A percentile compares a stretch with the other conserved stretches of the same genome.
Evolutionary conservation across 176 grass and related monocot species (phyloP).

Genomic region (Panicum miliaceum): DNA sequence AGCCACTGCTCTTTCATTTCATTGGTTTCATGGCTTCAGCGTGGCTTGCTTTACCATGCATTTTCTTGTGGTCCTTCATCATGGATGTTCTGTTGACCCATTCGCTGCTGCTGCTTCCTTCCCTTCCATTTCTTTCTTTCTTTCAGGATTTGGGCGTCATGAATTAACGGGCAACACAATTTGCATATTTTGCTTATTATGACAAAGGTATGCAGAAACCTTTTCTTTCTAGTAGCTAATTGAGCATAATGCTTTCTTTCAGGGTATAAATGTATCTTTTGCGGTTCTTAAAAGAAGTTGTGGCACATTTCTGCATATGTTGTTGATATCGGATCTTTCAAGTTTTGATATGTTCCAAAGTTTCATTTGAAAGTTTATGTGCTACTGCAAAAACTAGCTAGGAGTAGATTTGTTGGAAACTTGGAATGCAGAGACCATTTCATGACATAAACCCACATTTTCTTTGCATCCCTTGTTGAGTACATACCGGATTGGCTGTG

Average conservation of each 20-base stretch:
- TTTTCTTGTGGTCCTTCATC: constrained; percentile 8
- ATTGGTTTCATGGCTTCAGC: constrained; percentile 21
- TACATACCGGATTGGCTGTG: neutral
- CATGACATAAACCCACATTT: constrained; percentile 25
- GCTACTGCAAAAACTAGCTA: neutral
- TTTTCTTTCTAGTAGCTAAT: neutral
- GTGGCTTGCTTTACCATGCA: neutral
- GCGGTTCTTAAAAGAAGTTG: neutral
- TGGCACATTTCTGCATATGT: neutral
- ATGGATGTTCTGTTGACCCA: neutral
- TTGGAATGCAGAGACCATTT: neutral
- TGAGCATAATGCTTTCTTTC: neutral
- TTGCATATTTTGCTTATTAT: neutral
- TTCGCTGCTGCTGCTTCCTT: neutral
- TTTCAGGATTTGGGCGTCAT: constrained; percentile 1
- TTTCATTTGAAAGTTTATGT: constrained; percentile 22
- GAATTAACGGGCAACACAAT: constrained; percentile 15
- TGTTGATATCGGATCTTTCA: constrained; percentile 7
- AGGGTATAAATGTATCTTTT: neutral
- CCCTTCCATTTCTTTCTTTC: neutral
- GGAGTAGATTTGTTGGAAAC: neutral
- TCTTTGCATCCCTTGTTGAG: constrained; percentile 2
- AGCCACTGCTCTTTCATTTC: neutral
- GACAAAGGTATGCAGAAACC: constrained; percentile 1
- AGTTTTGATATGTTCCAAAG: neutral